A percentile compares a stretch with the other conserved stretches of the same genome.
These are phyloP conservation scores for Aphanomyces astaci DNA, from an alignment of 352 stramenopile genomes.

Conservation along the genomic window DNA sequence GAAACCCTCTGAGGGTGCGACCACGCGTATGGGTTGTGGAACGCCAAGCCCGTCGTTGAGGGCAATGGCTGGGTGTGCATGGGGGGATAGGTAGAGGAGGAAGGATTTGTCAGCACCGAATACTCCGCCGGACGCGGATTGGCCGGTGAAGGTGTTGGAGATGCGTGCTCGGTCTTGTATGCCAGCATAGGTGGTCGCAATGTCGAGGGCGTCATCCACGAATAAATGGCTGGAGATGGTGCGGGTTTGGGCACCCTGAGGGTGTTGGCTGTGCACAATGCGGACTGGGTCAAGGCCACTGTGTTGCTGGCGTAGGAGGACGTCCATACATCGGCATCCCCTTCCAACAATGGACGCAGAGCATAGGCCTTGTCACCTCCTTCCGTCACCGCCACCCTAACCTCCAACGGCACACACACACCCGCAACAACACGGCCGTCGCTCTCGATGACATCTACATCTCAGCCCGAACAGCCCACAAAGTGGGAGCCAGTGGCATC, in stretches of 20 bases:
- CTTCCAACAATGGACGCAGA: neutral
- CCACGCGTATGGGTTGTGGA: too few relatives aligned
- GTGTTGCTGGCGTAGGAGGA: neutral
- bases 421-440: too few relatives aligned
- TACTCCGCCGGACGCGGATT: too few relatives aligned
- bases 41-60: too few relatives aligned
- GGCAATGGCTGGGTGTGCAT: neutral
- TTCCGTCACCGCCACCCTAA: neutral
- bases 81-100: neutral
- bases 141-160: too few relatives aligned
- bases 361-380: neutral
- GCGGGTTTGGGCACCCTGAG: neutral
- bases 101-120: neutral
- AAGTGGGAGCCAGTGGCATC: too few relatives aligned
- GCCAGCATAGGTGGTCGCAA: neutral
- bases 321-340: neutral
- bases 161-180: too few relatives aligned
- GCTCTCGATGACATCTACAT: too few relatives aligned
- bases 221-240: neutral
- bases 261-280: neutral
- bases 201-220: neutral
- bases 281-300: neutral
- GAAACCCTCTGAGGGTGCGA: too few relatives aligned
- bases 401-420: neutral
- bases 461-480: too few relatives aligned